Percentiles rank a stretch among this genome's conserved stretches.
phyloP scores from a whole-genome alignment of 148 eudicot genomes.

The Linanthus parryae region DNA sequence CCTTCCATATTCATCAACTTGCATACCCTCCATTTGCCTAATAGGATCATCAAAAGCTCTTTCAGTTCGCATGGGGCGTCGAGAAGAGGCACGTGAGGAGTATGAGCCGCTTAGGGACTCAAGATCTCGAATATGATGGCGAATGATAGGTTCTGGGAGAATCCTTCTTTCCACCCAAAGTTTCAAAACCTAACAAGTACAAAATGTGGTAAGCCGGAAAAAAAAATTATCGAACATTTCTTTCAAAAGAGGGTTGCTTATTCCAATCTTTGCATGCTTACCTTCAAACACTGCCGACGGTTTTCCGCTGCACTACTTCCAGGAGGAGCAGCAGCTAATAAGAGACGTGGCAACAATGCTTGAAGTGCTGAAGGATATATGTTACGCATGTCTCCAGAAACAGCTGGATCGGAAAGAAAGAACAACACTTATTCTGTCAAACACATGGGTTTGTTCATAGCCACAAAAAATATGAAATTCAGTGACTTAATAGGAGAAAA shows the following conservation, averaged over 20 bases:
- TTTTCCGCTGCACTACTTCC: constrained; percentile 86
- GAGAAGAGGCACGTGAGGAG: constrained; percentile 46
- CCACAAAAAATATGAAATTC: too few species aligned
- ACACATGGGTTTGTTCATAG: too few species aligned
- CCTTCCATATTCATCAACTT: constrained; percentile 99
- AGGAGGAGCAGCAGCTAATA: constrained; percentile 95
- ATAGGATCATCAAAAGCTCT: constrained; percentile 96
- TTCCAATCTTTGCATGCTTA: too few species aligned
- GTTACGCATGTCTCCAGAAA: constrained; percentile 61
- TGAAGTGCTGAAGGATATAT: constrained; percentile 72
- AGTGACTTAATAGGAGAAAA: not conserved
- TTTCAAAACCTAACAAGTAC: constrained; percentile 57
- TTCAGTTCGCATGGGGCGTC: constrained; percentile 78
- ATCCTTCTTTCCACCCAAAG: constrained; percentile 88
- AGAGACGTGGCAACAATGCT: constrained; percentile 64
- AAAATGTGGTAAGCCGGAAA: not conserved
- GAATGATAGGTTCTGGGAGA: constrained; percentile 70
- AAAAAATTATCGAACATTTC: not conserved
- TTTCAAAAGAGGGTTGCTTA: too few species aligned
- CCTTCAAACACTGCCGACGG: constrained; percentile 94
- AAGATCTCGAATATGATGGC: constrained; percentile 76
- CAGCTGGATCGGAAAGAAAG: too few species aligned
- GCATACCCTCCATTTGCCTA: constrained; percentile 92
- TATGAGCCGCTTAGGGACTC: constrained; percentile 56
- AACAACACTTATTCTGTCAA: too few species aligned